Percentiles rank a stretch among this genome's conserved stretches.
phyloP scores from a whole-genome alignment of 2,329 filamentous ascomycete species.

The Dactylellina parvicollis region DNA sequence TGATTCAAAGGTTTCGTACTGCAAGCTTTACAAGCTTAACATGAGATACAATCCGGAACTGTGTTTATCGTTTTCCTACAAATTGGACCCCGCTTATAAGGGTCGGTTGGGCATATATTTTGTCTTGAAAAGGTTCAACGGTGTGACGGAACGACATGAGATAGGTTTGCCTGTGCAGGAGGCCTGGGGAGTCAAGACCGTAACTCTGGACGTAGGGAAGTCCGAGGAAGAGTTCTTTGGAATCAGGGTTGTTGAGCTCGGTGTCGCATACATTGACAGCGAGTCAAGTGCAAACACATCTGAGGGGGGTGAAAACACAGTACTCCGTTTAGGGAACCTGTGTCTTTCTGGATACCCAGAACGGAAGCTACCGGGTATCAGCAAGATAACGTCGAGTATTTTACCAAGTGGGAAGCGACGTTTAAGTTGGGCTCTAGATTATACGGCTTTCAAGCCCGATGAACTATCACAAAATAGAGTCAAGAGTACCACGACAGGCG shows the following conservation, averaged over 20 bases:
- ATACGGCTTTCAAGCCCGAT: slow-evolving; percentile 5
- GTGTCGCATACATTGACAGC: slow-evolving; percentile 21
- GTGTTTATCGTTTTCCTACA: slow-evolving; percentile 54
- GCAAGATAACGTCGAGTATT: slow-evolving; percentile 33
- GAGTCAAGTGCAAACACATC: not conserved
- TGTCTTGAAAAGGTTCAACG: slow-evolving; percentile 32
- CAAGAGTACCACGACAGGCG: slow-evolving; percentile 55
- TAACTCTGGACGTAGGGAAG: slow-evolving; percentile 41
- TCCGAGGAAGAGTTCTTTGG: slow-evolving; percentile 39
- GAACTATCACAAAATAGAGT: slow-evolving; percentile 30
- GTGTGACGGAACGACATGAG: slow-evolving; percentile 32
- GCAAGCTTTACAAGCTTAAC: slow-evolving; percentile 54
- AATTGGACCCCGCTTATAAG: slow-evolving; percentile 37
- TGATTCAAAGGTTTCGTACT: slow-evolving; percentile 33
- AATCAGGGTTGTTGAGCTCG: slow-evolving; percentile 39
- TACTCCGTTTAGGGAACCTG: slow-evolving; percentile 29
- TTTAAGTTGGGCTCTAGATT: slow-evolving; percentile 55
- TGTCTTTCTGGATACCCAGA: slow-evolving; percentile 29
- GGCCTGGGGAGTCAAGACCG: slow-evolving; percentile 50
- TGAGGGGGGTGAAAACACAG: not conserved
- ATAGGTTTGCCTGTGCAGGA: slow-evolving; percentile 42
- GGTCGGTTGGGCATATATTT: slow-evolving; percentile 55
- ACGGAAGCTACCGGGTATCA: slow-evolving; percentile 50
- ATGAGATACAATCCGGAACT: slow-evolving; percentile 44
- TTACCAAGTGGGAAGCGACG: slow-evolving; percentile 30